Evolutionary conservation across 371 early-diverging fungal genomes (phyloP), one percentile per base, ranked within the genome.

Genomic region (Syncephalastrum racemosum): DNA sequence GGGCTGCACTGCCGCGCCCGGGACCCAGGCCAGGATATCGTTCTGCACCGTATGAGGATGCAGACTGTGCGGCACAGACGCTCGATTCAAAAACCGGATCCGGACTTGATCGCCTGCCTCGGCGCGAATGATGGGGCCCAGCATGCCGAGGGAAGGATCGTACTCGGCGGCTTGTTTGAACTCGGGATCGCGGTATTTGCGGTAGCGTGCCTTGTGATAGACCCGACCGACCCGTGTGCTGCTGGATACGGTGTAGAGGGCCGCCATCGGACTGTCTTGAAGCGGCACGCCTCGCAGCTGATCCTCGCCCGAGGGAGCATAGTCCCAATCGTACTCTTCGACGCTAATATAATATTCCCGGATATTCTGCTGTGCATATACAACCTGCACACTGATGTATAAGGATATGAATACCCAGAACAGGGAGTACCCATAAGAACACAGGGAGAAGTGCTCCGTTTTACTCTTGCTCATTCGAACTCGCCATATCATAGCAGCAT

Each of bases 101-200:
- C 58, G 63, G 16, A 82, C 46, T 24, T 67, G 72, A 58, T 80
- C 80, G 12, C 79, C 79, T 42, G 73, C 76, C 55, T 82, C 81
- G 14, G 75, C 83, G 50, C 81, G 68, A 48, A 82, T 57, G 14
- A 80, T 59, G 15, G 83, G 83, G 0, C 83, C 83, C 31, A 80
- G 23, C 14, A 73, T 48, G 2, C 83, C 83, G 18, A 79, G 58
- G 1, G 58, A 52, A 4, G 66, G 56, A 47, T 75, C 81, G 52
- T 70, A 72, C 3, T 71, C 56, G 31, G 70, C 62, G 0, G 57
- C 56, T 4, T 52, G 53, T 4, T 50, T 50, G 50, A 78, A 82
- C 8, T 54, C 53, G 5, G 51, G 62, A 53, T 80, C 81, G 7
- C 54, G 66, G 61, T 79, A 82, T 55, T 72, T 70, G 10, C 67